phyloP scores from a whole-genome alignment of 495 filamentous ascomycete genomes.

The Penicillium ucsense region DNA sequence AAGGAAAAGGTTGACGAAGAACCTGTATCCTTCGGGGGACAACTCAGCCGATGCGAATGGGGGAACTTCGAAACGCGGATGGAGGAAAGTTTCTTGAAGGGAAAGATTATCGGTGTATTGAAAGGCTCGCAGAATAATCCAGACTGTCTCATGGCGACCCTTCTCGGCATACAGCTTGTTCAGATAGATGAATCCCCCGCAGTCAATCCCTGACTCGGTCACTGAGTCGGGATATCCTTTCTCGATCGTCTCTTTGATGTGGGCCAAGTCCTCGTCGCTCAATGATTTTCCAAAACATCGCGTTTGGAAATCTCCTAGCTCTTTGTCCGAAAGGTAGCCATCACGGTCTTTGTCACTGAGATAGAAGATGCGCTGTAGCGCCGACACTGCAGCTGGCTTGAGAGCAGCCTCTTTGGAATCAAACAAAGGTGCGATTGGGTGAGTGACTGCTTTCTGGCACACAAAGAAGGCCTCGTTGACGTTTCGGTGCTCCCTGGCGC shows the following conservation, averaged over 20 bases:
- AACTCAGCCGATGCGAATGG: conserved; percentile 86
- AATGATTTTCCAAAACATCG: conserved; percentile 85
- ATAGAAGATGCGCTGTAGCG: conserved; percentile 84
- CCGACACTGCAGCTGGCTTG: conserved; percentile 80
- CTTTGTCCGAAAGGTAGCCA: conserved; percentile 81
- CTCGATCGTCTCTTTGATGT: conserved; percentile 77
- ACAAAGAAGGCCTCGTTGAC: conserved; percentile 96
- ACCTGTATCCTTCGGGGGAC: conserved; percentile 88
- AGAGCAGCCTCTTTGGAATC: conserved; percentile 86
- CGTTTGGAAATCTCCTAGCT: conserved; percentile 81
- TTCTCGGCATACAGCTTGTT: conserved; percentile 97
- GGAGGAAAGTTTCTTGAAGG: conserved; percentile 81
- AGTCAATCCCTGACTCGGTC: conserved; percentile 64
- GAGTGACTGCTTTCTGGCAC: conserved; percentile 96
- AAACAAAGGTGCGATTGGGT: conserved; percentile 91
- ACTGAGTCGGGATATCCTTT: conserved; percentile 55
- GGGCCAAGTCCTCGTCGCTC: conserved; percentile 65
- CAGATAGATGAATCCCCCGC: conserved; percentile 72
- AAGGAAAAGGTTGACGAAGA: conserved; percentile 94
- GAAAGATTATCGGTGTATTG: conserved; percentile 93
- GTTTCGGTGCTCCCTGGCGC: conserved; percentile 88
- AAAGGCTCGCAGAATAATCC: conserved; percentile 91
- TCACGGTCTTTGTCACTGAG: conserved; percentile 94
- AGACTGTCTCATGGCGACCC: conserved; percentile 95
- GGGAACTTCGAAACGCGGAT: conserved; percentile 88